Evolutionary conservation across 163 green algal species (phyloP).

Genomic region (Prototheca wickerhamii): DNA sequence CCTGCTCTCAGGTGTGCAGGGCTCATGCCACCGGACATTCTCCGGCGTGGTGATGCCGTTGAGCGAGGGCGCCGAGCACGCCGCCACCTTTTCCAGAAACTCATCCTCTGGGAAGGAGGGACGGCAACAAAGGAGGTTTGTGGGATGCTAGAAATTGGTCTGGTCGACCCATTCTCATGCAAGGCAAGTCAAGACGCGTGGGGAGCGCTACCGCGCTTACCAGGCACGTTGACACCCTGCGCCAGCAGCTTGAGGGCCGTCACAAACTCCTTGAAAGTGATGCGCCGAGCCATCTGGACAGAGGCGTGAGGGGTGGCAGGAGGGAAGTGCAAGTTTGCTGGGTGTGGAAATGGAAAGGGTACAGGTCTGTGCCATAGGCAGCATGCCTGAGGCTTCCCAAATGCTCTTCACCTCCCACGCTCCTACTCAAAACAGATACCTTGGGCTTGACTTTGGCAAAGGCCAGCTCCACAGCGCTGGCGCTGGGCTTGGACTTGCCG

Average conservation of each 20-base stretch:
- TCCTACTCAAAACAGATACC: not conserved
- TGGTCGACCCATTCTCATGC: not conserved
- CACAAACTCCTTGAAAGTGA: not conserved
- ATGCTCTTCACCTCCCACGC: not conserved
- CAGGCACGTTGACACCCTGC: not conserved
- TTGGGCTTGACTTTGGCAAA: not conserved
- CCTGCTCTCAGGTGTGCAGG: too few relatives aligned
- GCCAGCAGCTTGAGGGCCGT: not conserved
- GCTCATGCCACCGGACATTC: not conserved
- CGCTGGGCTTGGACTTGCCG: not conserved
- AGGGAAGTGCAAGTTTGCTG: not conserved
- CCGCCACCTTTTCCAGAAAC: not conserved
- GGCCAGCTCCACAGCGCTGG: not conserved
- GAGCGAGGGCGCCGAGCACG: not conserved
- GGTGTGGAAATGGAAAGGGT: not conserved
- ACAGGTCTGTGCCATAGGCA: not conserved
- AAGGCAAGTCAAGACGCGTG: not conserved
- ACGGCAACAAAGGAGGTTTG: not conserved
- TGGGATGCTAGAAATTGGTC: not conserved
- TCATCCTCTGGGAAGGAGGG: not conserved
- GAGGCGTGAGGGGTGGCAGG: not conserved
- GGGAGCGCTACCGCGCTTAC: not conserved
- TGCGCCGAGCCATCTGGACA: not conserved
- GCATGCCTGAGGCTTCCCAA: not conserved
- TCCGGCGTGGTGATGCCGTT: not conserved